These are phyloP conservation scores for Phytophthora pini DNA, from an alignment of 352 stramenopile species.

Conservation along the genomic window DNA sequence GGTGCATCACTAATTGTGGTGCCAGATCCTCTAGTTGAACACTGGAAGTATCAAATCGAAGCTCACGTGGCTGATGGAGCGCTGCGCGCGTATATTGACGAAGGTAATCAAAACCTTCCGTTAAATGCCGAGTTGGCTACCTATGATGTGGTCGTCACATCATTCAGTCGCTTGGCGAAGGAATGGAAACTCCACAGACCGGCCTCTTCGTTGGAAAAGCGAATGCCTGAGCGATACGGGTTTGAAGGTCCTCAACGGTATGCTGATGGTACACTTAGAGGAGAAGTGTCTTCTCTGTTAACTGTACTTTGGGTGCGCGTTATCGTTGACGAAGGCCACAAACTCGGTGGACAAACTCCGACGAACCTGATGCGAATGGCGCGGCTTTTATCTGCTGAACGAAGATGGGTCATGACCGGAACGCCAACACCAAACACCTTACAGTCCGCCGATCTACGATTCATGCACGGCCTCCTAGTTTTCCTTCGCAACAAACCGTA, in stretches of 20 bases:
- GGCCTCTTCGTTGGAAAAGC: slow-evolving; percentile 50
- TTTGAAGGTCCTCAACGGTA: slow-evolving; percentile 54
- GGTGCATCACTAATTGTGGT: slow-evolving; percentile 66
- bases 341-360: slow-evolving; percentile 67
- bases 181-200: slow-evolving; percentile 69
- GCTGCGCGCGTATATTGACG: slow-evolving; percentile 46
- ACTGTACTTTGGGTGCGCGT: slow-evolving; percentile 81
- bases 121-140: slow-evolving; percentile 38
- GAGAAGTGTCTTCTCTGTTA: slow-evolving; percentile 53
- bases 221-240: slow-evolving; percentile 61
- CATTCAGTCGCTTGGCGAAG: slow-evolving; percentile 54
- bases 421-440: slow-evolving; percentile 93
- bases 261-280: slow-evolving; percentile 48
- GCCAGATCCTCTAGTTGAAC: slow-evolving; percentile 62
- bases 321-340: slow-evolving; percentile 95
- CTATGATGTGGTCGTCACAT: slow-evolving; percentile 74
- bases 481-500: slow-evolving; percentile 90
- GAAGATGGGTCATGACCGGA: slow-evolving; percentile 96
- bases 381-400: slow-evolving; percentile 73
- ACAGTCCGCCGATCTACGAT: slow-evolving; percentile 75
- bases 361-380: slow-evolving; percentile 86
- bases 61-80: slow-evolving; percentile 38
- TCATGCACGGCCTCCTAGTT: slow-evolving; percentile 87
- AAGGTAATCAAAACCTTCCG: slow-evolving; percentile 36
- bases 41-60: slow-evolving; percentile 76